Evolutionary conservation across 2,329 filamentous ascomycete genomes (phyloP), one percentile per base, ranked within the genome.

Genomic region (Escovopsis sp.): DNA sequence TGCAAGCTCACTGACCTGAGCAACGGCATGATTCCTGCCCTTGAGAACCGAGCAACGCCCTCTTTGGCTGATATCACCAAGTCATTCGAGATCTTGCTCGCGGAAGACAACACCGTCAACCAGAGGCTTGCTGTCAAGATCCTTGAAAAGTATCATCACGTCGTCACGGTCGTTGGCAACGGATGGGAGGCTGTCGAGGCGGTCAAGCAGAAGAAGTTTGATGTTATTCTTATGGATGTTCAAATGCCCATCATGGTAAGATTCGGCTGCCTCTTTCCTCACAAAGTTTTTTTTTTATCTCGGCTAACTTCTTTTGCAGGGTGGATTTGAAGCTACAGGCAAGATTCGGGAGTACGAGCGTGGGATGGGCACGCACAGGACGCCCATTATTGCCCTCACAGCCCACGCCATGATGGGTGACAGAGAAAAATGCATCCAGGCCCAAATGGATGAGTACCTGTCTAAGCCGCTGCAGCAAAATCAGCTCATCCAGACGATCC

Each of bases 351-450:
- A 94, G 55, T 96, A 88, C 56, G 90, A 98, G 57, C 76, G 79
- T 40, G 81, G 78, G 44, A 73, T 84, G 46, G 79, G 78, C 37
- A 71, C 84, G 25, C 76, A 83, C 39, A 74, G 88, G 35, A 94
- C 88, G 10, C 90, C 90, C 12, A 94, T 98, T 51, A 94, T 98
- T 49, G 90, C 90, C 2, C 70, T 98, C 31, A 98, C 90, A 11
- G 90, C 90, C 2, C 90, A 98, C 60, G 90, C 90, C 48, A 98
- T 98, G 90, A 78, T 96, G 65, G 90, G 90, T 44, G 90, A 98
- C 52, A 76, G 90, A 34, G 90, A 98, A 56, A 94, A 93, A 65
- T 98, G 90, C 57, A 92, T 98, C 41, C 85, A 94, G 55, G 90
- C 88, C 9, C 86, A 96, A 62, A 98, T 98, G 90, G 90, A 98